A percentile compares a stretch with the other conserved stretches of the same genome.
Conservation (phyloP, 305 asterid species). For the Petunia hybrid region DNA sequence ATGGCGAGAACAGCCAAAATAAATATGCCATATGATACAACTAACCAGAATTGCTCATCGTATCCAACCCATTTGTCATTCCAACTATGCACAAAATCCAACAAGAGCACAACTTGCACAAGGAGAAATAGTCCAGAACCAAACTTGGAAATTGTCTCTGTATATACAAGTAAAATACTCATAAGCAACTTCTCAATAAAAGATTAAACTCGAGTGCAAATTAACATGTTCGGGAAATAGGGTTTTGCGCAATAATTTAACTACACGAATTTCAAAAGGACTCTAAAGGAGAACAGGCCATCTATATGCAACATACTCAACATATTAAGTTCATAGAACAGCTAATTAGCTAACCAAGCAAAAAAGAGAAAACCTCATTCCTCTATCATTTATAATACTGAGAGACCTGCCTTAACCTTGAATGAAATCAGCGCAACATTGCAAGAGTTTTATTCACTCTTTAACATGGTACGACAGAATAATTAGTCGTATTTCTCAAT, state of each 20-base stretch:
- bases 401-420: not conserved
- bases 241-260: conserved; percentile 17
- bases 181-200: not conserved
- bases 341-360: not conserved
- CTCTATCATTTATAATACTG: not conserved
- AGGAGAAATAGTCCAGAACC: conserved; percentile 95
- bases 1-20: not conserved
- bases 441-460: not conserved
- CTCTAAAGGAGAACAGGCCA: not conserved
- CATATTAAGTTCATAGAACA: not conserved
- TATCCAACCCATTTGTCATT: conserved; percentile 97
- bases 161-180: conserved; percentile 36
- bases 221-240: not conserved
- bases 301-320: not conserved
- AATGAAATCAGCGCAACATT: not conserved
- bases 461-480: not conserved
- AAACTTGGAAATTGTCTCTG: conserved; percentile 89
- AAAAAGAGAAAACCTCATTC: not conserved
- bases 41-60: conserved; percentile 90
- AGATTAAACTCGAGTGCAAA: conserved; percentile 6
- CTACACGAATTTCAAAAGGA: conserved; percentile 12
- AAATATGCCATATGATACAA: conserved; percentile 30
- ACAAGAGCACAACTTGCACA: conserved; percentile 91
- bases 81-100: conserved; percentile 94
- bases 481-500: not conserved